Evolutionary conservation across 257 asterid genomes (phyloP), one percentile per base, ranked within the genome.

Genomic region (Gentiana straminea): DNA sequence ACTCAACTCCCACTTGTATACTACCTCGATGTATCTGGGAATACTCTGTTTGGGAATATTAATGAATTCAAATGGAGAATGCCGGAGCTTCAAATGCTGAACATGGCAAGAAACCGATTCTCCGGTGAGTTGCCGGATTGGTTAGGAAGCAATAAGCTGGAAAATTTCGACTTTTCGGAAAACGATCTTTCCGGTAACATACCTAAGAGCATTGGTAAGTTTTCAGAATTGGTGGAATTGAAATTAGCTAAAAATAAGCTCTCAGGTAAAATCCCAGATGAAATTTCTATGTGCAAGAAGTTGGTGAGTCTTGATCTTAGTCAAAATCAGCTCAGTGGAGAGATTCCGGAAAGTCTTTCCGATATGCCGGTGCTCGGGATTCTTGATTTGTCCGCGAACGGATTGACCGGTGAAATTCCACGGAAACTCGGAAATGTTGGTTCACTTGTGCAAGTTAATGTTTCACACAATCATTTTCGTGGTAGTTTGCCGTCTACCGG

Each of bases 1-100:
- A 77, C 79, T 1, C 47, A 63, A 5, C 87, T 89, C 5, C 93
- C 95, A 7, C 55, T 62, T 63, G 86, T 89, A 59, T 79, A 89
- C 71, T 89, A 70, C 46, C 79, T 89, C 11, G 97, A 89, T 59
- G 6, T 86, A 8, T 86, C 97, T 0, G 62, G 66, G 3, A 89
- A 89, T 68, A 64, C 60, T 47, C 71, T 89, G 7, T 63, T 60
- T 3, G 95, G 97, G 6, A 56, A 61, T 37, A 70, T 84, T 54
- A 79, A 63, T 24, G 77, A 62, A 13, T 66, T 67, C 9, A 64
- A 68, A 61, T 89, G 97, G 97, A 43, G 66, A 13, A 81, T 89
- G 95, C 84, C 94, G 1, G 74, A 68, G 64, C 88, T 89, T 36
- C 94, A 83, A 65, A 86, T 89, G 97, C 75, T 89, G 66, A 84